Evolutionary conservation across 202 grass and related monocot genomes (phyloP).

Genomic region (Saccharum hybrid): DNA sequence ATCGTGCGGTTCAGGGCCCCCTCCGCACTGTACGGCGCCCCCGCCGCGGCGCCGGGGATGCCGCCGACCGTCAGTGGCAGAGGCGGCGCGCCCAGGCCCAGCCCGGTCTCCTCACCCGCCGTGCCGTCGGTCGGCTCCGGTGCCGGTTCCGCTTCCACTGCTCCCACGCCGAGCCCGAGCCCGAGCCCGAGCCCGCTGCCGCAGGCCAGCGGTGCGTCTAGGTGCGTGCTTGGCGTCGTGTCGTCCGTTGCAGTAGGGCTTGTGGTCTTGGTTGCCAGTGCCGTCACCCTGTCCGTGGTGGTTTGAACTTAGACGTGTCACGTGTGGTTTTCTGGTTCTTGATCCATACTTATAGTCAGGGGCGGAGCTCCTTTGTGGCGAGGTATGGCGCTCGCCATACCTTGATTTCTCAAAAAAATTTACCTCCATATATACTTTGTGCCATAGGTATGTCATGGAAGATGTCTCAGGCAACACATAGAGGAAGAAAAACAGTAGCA

Average conservation of each 20-base stretch:
- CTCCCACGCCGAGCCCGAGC: conserved; percentile 1
- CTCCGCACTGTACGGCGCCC: conserved; percentile 23
- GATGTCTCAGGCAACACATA: too few relatives aligned
- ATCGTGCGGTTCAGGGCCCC: conserved; percentile 59
- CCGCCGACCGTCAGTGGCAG: conserved; percentile 33
- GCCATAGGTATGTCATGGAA: too few relatives aligned
- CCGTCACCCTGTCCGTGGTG: conserved; percentile 8
- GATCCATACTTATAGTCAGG: not conserved
- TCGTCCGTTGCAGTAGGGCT: conserved; percentile 8
- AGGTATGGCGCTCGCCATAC: too few relatives aligned
- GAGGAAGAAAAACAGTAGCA: too few relatives aligned
- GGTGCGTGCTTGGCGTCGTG: not conserved
- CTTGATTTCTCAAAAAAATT: too few relatives aligned
- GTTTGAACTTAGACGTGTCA: not conserved
- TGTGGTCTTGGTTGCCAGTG: not conserved
- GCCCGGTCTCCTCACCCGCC: not conserved
- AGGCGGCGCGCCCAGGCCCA: not conserved
- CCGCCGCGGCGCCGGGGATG: conserved; percentile 43
- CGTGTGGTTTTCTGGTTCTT: not conserved
- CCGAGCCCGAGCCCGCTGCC: not conserved
- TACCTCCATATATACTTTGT: too few relatives aligned
- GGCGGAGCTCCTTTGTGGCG: too few relatives aligned
- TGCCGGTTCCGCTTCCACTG: not conserved
- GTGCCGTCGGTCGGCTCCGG: not conserved
- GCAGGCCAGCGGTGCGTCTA: conserved; percentile 19